Conservation (phyloP, 176 grass and related monocot species). For the Carex scoparia region DNA sequence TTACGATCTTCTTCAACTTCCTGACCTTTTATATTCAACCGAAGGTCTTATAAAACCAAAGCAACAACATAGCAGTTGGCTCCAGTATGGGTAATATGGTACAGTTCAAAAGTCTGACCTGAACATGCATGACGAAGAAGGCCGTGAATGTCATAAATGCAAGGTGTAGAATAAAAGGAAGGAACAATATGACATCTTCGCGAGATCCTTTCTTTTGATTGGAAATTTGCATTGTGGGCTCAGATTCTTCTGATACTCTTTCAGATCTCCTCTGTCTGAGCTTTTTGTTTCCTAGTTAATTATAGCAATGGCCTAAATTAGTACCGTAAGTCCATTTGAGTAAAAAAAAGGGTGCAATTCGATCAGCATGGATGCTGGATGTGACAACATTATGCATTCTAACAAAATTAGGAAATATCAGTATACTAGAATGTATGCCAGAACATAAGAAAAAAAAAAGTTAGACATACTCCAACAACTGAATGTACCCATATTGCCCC, state of each 20-base stretch:
- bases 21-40: background rate
- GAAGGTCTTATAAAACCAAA: background rate
- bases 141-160: constrained; percentile 67
- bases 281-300: constrained; percentile 33
- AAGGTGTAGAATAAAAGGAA: constrained; percentile 87
- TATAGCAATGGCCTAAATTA: constrained; percentile 13
- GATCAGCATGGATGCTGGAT: background rate
- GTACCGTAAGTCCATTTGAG: background rate
- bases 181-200: constrained; percentile 34
- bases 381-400: background rate
- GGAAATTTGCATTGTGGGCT: constrained; percentile 20
- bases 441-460: background rate
- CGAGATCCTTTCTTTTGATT: constrained; percentile 22
- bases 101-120: constrained; percentile 45
- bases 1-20: background rate
- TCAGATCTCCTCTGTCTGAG: constrained; percentile 61
- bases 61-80: background rate
- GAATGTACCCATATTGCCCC: background rate
- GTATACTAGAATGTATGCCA: background rate
- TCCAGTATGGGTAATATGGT: background rate
- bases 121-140: constrained; percentile 87
- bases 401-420: background rate
- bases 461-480: background rate
- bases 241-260: background rate
- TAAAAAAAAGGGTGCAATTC: background rate